A percentile compares a stretch with the other conserved stretches of the same genome.
phyloP scores from a whole-genome alignment of 352 stramenopile genomes.

The Aphanomyces astaci region DNA sequence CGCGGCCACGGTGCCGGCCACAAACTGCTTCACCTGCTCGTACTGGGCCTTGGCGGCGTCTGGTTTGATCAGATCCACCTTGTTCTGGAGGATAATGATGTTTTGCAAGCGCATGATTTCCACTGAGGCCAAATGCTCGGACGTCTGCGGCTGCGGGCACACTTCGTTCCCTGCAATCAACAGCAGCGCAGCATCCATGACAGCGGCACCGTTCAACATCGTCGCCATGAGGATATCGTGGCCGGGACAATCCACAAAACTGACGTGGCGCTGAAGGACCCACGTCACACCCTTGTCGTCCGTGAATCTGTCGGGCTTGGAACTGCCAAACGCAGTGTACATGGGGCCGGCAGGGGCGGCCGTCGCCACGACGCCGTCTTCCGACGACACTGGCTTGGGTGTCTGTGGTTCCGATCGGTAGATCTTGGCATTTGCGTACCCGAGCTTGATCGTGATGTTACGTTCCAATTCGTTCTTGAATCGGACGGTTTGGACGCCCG shows the following conservation, averaged over 20 bases:
- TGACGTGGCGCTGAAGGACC: conserved; percentile 95
- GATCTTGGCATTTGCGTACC: conserved; percentile 99
- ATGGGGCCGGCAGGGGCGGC: conserved; percentile 62
- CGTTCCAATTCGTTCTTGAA: conserved; percentile 99
- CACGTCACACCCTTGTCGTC: conserved; percentile 87
- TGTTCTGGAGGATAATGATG: conserved; percentile 99
- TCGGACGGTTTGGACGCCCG: conserved; percentile 96
- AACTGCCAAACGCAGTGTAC: conserved; percentile 85
- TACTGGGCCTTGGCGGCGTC: conserved; percentile 96
- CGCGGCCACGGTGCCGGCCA: conserved; percentile 88
- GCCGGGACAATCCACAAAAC: conserved; percentile 99
- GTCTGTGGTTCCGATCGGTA: conserved; percentile 77
- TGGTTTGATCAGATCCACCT: conserved; percentile 99
- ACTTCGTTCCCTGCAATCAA: conserved; percentile 97
- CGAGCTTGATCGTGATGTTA: conserved; percentile 99
- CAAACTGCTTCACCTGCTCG: conserved; percentile 93
- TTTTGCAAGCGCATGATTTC: conserved; percentile 99
- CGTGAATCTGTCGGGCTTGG: conserved; percentile 78
- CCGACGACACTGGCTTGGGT: not conserved
- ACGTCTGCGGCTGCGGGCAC: conserved; percentile 99
- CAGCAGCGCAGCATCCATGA: conserved; percentile 99
- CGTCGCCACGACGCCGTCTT: not conserved
- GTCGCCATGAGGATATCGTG: conserved; percentile 99
- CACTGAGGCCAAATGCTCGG: conserved; percentile 98
- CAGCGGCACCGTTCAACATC: conserved; percentile 99